phyloP scores from a whole-genome alignment of 1,139 yeast species.

The Dujonia santamariae region DNA sequence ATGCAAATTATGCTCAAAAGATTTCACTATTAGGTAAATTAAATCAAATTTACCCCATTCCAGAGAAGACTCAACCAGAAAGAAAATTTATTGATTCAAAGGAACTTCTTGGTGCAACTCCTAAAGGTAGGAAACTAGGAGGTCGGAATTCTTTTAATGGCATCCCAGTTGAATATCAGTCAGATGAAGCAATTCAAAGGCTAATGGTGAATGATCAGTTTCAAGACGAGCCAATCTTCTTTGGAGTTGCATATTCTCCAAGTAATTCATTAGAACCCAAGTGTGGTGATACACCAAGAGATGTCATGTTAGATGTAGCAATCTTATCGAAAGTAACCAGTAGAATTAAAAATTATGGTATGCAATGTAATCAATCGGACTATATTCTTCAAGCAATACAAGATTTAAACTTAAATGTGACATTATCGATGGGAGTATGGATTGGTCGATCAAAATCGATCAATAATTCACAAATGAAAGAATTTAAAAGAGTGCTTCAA shows the following conservation, averaged over 20 bases:
- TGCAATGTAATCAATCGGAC: conserved; percentile 60
- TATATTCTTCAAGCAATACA: conserved; percentile 52
- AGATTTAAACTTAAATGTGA: conserved; percentile 49
- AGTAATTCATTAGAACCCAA: conserved; percentile 44
- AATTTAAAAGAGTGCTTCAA: conserved; percentile 39
- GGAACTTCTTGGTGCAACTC: too few species aligned
- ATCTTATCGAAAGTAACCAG: conserved; percentile 56
- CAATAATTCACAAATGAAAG: conserved; percentile 40
- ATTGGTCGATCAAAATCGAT: conserved; percentile 42
- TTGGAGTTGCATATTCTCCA: conserved; percentile 65
- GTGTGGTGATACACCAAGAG: conserved; percentile 50
- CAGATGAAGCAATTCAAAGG: conserved; percentile 17
- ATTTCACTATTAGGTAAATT: conserved; percentile 9
- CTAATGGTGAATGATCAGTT: conserved; percentile 26
- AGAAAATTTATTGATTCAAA: too few species aligned
- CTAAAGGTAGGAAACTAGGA: conserved; percentile 10
- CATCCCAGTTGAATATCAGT: conserved; percentile 6
- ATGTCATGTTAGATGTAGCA: conserved; percentile 54
- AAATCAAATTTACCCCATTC: too few species aligned
- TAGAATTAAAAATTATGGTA: conserved; percentile 57
- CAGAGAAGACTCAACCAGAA: too few species aligned
- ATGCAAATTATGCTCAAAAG: conserved; percentile 8
- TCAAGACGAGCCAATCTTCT: conserved; percentile 31
- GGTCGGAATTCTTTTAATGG: conserved; percentile 18
- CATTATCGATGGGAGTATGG: conserved; percentile 65